A percentile compares a stretch with the other conserved stretches of the same genome.
These are phyloP conservation scores for Trypanosoma platydactyli DNA, from an alignment of 208 protist genomes.

Conservation along the genomic window DNA sequence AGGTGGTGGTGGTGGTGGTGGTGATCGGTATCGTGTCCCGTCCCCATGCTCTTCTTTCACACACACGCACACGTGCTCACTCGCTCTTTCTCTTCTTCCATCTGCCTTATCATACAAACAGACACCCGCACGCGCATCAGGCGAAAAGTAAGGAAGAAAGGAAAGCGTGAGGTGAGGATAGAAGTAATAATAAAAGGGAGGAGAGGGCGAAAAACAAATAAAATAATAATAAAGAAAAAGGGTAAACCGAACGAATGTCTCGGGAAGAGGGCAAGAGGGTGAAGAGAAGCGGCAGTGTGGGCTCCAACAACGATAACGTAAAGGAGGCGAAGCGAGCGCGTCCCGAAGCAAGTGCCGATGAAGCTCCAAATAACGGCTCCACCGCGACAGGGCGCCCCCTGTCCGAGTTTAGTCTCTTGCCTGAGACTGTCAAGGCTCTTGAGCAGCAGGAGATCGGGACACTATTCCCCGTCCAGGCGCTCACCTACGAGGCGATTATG, in stretches of 20 bases:
- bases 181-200: not conserved
- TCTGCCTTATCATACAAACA: not conserved
- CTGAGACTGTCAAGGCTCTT: conserved; percentile 72
- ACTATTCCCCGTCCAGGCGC: conserved; percentile 93
- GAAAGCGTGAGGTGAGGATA: not conserved
- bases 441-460: conserved; percentile 74
- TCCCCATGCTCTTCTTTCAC: too few relatives aligned
- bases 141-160: conserved; percentile 7
- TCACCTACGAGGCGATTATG: conserved; percentile 92
- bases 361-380: conserved; percentile 68
- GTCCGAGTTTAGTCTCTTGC: conserved; percentile 79
- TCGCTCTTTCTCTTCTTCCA: too few relatives aligned
- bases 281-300: conserved; percentile 27
- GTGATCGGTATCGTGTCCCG: too few relatives aligned
- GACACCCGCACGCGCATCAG: not conserved
- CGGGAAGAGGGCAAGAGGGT: conserved; percentile 17
- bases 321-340: conserved; percentile 30
- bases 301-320: conserved; percentile 33
- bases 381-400: conserved; percentile 65
- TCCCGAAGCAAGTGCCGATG: conserved; percentile 5
- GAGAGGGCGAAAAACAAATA: not conserved
- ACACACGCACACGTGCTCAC: too few relatives aligned
- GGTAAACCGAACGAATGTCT: not conserved
- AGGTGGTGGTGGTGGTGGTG: too few relatives aligned
- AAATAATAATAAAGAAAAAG: not conserved